phyloP scores from a whole-genome alignment of 2,329 filamentous ascomycete genomes.

The Talaromyces sp. region DNA sequence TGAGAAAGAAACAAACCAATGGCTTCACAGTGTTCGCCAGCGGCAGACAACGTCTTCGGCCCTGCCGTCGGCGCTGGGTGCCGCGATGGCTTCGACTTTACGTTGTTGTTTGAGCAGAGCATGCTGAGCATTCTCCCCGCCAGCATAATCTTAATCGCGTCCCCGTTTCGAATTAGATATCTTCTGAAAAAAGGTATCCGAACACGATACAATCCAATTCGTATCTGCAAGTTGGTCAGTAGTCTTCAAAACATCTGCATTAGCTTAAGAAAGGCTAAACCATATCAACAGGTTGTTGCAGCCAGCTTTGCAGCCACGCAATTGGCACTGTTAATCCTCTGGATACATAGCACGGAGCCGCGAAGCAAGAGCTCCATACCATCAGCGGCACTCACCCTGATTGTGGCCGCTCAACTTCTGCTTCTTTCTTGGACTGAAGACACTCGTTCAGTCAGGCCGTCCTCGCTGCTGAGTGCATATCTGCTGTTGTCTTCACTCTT shows the following conservation, averaged over 20 bases:
- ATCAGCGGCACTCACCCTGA: conserved; percentile 10
- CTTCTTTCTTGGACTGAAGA: conserved; percentile 16
- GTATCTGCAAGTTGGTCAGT: conserved; percentile 8
- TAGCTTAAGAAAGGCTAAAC: background rate
- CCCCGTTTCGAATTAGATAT: conserved; percentile 5
- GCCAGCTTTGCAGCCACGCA: conserved; percentile 12
- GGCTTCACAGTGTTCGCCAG: conserved; percentile 2
- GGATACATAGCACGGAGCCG: background rate
- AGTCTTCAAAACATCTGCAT: background rate
- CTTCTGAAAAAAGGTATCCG: conserved; percentile 1
- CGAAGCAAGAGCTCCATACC: conserved; percentile 11
- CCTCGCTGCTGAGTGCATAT: conserved; percentile 6
- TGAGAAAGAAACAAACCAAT: background rate
- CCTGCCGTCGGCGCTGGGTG: conserved; percentile 25
- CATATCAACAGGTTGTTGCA: background rate
- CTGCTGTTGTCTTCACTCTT: conserved; percentile 8
- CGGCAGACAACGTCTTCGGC: conserved; percentile 27
- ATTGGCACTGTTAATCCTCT: conserved; percentile 18
- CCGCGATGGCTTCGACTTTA: conserved; percentile 31
- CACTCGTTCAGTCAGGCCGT: conserved; percentile 10
- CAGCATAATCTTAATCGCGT: background rate
- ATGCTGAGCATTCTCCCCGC: conserved; percentile 22
- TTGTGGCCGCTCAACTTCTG: conserved; percentile 8
- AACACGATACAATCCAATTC: background rate
- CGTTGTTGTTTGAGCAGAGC: conserved; percentile 31